Base-by-base conservation (phyloP, 1,284 basidiomycete species). In the Mycena citricolor region DNA sequence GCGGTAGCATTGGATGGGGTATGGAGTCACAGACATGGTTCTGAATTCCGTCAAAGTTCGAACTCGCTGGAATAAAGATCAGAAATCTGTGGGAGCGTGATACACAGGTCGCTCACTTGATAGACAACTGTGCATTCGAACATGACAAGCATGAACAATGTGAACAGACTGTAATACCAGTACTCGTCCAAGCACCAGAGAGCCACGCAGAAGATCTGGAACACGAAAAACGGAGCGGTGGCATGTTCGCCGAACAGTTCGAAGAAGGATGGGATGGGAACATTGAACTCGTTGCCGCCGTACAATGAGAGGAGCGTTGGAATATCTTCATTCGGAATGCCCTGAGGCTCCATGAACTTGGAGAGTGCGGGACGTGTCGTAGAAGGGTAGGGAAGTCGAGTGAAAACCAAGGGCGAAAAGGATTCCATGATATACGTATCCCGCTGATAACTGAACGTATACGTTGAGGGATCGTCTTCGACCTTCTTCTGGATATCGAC, bases 111-210 rank as follows among this genome's bases (percentile, higher is more conserved):
- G 65, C 81, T 44, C 55, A 88, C 90, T 83, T 97, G 94, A 81
- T 88, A 97, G 17, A 97, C 94, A 28, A 94, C 92, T 1, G 94
- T 97, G 68, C 93, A 97, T 68, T 97, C 94, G 60, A 97, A 97
- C 50, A 95, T 86, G 41, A 97, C 70, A 37, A 97, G 74, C 94
- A 97, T 97, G 77, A 97, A 97, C 24, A 94, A 76, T 1, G 94
- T 97, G 71, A 97, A 97, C 32, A 97, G 67, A 52, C 87, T 91
- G 73, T 95, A 97, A 64, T 95, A 97, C 93, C 93, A 97, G 66
- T 97, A 97, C 65, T 97, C 94, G 61, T 97, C 94, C 58, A 97
- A 68, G 61, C 88, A 92, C 94, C 94, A 97, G 12, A 97, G 71
- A 0, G 90, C 91, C 7, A 97, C 94, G 53, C 94, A 97, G 67